Evolutionary conservation across 1,139 yeast genomes (phyloP).

Genomic region (Hansenula lynferdii): DNA sequence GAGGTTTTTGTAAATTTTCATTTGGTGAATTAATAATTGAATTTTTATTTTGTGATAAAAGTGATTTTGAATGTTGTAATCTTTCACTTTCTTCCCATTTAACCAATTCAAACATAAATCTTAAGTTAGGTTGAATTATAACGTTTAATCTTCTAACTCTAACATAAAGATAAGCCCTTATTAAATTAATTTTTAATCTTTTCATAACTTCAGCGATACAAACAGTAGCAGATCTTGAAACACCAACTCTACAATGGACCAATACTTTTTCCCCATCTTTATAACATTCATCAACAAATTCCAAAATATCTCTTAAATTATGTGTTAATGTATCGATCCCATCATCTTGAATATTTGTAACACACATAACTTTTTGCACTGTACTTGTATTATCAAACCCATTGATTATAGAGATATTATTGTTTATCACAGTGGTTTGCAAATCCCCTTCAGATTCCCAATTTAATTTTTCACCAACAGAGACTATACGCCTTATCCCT

Average conservation of each 20-base stretch:
- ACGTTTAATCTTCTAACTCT: constrained; percentile 82
- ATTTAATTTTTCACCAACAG: constrained; percentile 80
- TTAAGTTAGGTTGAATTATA: constrained; percentile 85
- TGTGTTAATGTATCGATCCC: constrained; percentile 44
- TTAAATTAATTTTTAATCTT: constrained; percentile 54
- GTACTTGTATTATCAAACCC: constrained; percentile 33
- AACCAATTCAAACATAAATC: constrained; percentile 79
- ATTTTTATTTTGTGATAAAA: too few relatives aligned
- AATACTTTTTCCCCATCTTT: constrained; percentile 44
- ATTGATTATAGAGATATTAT: constrained; percentile 18
- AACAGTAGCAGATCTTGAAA: constrained; percentile 84
- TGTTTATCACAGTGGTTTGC: constrained; percentile 17
- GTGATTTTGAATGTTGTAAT: too few relatives aligned
- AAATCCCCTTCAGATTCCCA: constrained; percentile 36
- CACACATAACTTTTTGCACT: constrained; percentile 33
- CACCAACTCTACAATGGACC: constrained; percentile 91
- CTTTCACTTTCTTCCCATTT: constrained; percentile 61
- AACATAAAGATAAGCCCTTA: constrained; percentile 75
- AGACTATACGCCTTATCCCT: constrained; percentile 71
- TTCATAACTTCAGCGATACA: constrained; percentile 91
- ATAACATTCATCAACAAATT: constrained; percentile 38
- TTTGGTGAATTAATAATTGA: too few relatives aligned
- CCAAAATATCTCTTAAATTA: constrained; percentile 36
- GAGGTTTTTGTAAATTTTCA: too few relatives aligned
- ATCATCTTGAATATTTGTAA: constrained; percentile 40